phyloP scores from a whole-genome alignment of 2,329 filamentous ascomycete species.

The Paracamarosporium sp. region DNA sequence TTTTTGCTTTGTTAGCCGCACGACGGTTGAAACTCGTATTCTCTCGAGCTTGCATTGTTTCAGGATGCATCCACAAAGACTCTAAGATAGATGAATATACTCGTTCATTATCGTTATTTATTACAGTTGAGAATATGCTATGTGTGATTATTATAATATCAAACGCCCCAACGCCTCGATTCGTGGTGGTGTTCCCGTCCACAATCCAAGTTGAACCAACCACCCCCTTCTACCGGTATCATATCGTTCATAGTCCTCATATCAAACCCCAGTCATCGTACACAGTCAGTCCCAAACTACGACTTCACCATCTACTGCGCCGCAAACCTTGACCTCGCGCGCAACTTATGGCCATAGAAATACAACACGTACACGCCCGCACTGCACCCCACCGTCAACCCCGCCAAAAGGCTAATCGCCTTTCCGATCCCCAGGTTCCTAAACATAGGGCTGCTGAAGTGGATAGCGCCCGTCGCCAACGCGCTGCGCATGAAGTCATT shows the following conservation, averaged over 20 bases:
- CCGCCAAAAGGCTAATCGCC: slow-evolving; percentile 61
- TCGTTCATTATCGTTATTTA: no score
- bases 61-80: no score
- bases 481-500: slow-evolving; percentile 65
- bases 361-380: slow-evolving; percentile 67
- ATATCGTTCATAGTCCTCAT: no score
- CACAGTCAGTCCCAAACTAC: neutral
- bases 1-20: no score
- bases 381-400: slow-evolving; percentile 47
- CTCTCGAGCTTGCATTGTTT: no score
- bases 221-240: no score
- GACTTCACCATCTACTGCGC: slow-evolving; percentile 24
- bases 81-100: no score
- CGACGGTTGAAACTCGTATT: no score
- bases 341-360: slow-evolving; percentile 47
- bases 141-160: neutral
- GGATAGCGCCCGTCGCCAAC: slow-evolving; percentile 65
- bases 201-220: no score
- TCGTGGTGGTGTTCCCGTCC: neutral
- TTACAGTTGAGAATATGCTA: no score
- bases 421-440: slow-evolving; percentile 64
- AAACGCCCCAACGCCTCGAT: slow-evolving; percentile 1
- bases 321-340: slow-evolving; percentile 41
- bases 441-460: slow-evolving; percentile 68
- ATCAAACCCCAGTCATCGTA: neutral